phyloP scores from a whole-genome alignment of 1,284 basidiomycete species.

The Papiliotrema laurentii region DNA sequence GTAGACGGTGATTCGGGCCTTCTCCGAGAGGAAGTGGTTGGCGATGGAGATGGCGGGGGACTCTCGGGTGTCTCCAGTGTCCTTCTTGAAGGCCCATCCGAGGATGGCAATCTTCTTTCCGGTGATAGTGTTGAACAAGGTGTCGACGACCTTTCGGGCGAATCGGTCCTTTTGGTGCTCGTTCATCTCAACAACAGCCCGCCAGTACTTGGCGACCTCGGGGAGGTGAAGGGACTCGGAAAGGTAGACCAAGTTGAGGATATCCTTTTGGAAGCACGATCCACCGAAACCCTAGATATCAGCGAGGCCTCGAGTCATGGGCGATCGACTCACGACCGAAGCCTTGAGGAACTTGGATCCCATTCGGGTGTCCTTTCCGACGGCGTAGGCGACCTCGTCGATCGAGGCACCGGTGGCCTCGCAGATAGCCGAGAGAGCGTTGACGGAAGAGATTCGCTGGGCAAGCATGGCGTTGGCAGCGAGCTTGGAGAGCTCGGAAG shows the following conservation, averaged over 20 bases:
- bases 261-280: constrained; percentile 99
- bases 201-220: constrained; percentile 98
- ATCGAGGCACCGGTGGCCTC: constrained; percentile 99
- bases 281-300: constrained; percentile 72
- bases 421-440: constrained; percentile 96
- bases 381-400: constrained; percentile 92
- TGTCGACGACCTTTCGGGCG: constrained; percentile 85
- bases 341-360: constrained; percentile 92
- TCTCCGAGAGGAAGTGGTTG: constrained; percentile 87
- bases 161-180: constrained; percentile 91
- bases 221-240: constrained; percentile 89
- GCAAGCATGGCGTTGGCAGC: constrained; percentile 99
- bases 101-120: constrained; percentile 89
- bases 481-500: constrained; percentile 95
- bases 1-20: constrained; percentile 79
- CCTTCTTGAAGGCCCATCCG: constrained; percentile 87
- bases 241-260: constrained; percentile 96
- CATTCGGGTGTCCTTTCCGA: constrained; percentile 88
- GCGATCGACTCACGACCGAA: constrained; percentile 47
- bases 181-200: constrained; percentile 90
- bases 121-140: constrained; percentile 85
- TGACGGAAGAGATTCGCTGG: constrained; percentile 95
- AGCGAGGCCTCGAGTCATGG: not conserved
- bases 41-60: constrained; percentile 94
- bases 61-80: constrained; percentile 96